phyloP scores from a whole-genome alignment of 179 eudicot species.

The Drosera spatulata region DNA sequence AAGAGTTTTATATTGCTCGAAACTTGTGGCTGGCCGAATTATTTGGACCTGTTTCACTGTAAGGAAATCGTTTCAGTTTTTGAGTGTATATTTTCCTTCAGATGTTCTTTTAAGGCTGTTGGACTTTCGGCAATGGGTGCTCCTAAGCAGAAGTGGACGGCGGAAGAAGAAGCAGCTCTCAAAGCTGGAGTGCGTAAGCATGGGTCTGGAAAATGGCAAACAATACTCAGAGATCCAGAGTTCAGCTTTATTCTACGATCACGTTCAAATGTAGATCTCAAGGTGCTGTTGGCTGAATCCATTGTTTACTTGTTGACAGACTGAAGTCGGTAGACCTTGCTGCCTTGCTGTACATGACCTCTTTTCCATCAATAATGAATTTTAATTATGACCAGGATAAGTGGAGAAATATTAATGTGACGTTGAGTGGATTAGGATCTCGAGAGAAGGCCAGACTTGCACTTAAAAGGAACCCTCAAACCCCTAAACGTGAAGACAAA shows the following conservation, averaged over 20 bases:
- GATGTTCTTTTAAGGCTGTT: constrained; percentile 12
- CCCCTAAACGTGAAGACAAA: constrained; percentile 35
- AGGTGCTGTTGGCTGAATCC: constrained; percentile 29
- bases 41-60: too few relatives aligned
- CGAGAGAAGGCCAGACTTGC: constrained; percentile 60
- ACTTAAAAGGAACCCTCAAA: constrained; percentile 34
- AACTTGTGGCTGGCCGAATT: too few relatives aligned
- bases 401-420: constrained; percentile 79
- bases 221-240: constrained; percentile 81
- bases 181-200: constrained; percentile 76
- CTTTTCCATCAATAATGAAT: not conserved
- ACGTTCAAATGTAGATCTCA: constrained; percentile 92
- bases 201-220: constrained; percentile 87
- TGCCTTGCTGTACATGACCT: too few relatives aligned
- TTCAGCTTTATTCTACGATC: constrained; percentile 39
- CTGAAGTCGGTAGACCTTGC: too few relatives aligned
- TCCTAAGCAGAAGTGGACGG: constrained; percentile 84
- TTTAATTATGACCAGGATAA: constrained; percentile 48
- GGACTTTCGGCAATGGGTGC: constrained; percentile 53
- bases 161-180: constrained; percentile 91
- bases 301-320: not conserved
- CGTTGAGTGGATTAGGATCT: constrained; percentile 63
- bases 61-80: too few relatives aligned
- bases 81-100: too few relatives aligned
- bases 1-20: too few relatives aligned